These are phyloP conservation scores for Neophaeococcomyces mojaviensis DNA, from an alignment of 2,329 filamentous ascomycete species.

Conservation along the genomic window DNA sequence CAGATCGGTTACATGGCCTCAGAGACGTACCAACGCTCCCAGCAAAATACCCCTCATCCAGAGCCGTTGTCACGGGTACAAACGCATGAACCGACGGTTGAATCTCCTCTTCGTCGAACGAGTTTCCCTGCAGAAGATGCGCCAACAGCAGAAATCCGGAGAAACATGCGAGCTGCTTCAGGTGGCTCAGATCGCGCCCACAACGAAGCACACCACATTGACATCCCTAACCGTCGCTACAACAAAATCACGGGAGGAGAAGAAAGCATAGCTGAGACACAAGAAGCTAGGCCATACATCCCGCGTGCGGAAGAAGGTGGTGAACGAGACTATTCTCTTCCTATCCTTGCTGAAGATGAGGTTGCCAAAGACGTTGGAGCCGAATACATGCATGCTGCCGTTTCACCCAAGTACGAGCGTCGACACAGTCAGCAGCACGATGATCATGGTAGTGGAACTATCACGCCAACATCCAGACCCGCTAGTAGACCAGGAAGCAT, in stretches of 20 bases:
- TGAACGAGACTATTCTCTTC: conserved; percentile 59
- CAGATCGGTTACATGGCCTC: conserved; percentile 82
- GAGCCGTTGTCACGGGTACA: conserved; percentile 34
- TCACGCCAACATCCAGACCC: conserved; percentile 49
- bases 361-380: conserved; percentile 64
- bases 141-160: conserved; percentile 20
- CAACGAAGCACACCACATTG: conserved; percentile 62
- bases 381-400: conserved; percentile 67
- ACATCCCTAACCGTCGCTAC: conserved; percentile 48
- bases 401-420: conserved; percentile 64
- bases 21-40: conserved; percentile 72
- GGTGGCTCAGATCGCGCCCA: conserved; percentile 13
- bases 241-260: conserved; percentile 34
- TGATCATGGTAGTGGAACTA: conserved; percentile 44
- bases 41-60: conserved; percentile 54
- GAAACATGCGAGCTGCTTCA: conserved; percentile 19
- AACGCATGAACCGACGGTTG: conserved; percentile 38
- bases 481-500: conserved; percentile 58
- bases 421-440: conserved; percentile 53
- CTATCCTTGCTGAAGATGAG: conserved; percentile 85
- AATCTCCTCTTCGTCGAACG: conserved; percentile 47
- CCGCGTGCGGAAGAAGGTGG: conserved; percentile 42
- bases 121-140: conserved; percentile 37
- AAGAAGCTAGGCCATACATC: conserved; percentile 42
- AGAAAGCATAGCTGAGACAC: conserved; percentile 34